Conservation (phyloP, 331 rosid species). For the Malus hybrid region DNA sequence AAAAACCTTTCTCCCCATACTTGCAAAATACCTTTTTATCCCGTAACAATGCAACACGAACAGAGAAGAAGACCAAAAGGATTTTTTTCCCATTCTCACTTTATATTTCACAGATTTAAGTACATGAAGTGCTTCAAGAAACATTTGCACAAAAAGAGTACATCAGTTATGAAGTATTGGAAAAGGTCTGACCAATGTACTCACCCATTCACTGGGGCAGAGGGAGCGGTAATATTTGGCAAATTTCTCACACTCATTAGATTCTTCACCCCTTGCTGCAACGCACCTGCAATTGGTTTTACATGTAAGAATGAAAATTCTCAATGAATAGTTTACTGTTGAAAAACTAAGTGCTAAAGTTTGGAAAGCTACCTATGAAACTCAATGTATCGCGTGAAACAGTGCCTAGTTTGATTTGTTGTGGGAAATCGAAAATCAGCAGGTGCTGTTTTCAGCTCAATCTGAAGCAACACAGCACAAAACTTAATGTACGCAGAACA, state of each 20-base stretch:
- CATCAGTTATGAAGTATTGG: neutral
- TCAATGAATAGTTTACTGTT: neutral
- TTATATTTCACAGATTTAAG: neutral
- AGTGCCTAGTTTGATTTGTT: constrained; percentile 88
- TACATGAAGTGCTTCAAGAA: neutral
- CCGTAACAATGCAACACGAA: neutral
- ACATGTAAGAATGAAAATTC: neutral
- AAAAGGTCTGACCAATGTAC: constrained; percentile 5
- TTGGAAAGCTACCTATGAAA: constrained; percentile 59
- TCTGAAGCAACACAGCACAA: constrained; percentile 31
- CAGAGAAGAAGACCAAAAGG: neutral
- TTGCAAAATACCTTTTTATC: neutral
- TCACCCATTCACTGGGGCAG: constrained; percentile 98
- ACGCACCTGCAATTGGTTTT: constrained; percentile 48
- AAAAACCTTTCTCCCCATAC: neutral
- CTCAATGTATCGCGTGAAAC: constrained; percentile 91
- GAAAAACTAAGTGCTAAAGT: neutral
- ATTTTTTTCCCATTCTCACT: no score
- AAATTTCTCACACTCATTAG: constrained; percentile 62
- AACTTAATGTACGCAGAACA: neutral
- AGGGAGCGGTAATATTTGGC: constrained; percentile 85
- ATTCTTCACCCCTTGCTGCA: constrained; percentile 67
- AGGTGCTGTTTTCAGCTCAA: constrained; percentile 92
- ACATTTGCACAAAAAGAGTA: neutral
- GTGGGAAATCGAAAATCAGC: constrained; percentile 95